Evolutionary conservation across 2,329 filamentous ascomycete species (phyloP).

Genomic region (Sclerotinia nivalis): DNA sequence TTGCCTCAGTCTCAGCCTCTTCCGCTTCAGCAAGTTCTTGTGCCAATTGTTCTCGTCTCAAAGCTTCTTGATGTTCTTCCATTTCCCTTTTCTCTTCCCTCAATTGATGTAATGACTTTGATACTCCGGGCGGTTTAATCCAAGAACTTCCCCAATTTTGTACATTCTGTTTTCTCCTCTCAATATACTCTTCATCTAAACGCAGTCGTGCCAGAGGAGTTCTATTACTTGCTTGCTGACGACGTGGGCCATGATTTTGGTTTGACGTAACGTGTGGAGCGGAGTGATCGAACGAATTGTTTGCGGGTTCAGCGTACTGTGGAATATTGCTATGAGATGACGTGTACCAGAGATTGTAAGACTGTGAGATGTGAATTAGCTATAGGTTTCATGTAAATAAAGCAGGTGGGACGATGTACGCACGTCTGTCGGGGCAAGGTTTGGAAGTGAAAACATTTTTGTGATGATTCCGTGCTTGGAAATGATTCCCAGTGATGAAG

Average conservation of each 20-base stretch:
- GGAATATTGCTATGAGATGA: slow-evolving; percentile 49
- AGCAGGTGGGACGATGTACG: slow-evolving; percentile 34
- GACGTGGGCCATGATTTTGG: slow-evolving; percentile 40
- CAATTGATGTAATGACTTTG: slow-evolving; percentile 87
- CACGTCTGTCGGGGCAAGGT: slow-evolving; percentile 71
- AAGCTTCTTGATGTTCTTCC: slow-evolving; percentile 77
- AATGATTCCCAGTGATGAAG: not conserved
- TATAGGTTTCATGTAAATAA: slow-evolving; percentile 25
- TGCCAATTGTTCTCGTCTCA: slow-evolving; percentile 68
- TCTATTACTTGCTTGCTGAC: slow-evolving; percentile 52
- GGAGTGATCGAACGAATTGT: slow-evolving; percentile 38
- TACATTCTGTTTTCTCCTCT: slow-evolving; percentile 76
- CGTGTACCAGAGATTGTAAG: slow-evolving; percentile 73
- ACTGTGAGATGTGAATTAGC: slow-evolving; percentile 47
- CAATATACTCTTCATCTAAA: slow-evolving; percentile 74
- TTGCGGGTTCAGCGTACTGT: slow-evolving; percentile 37
- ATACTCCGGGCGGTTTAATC: slow-evolving; percentile 84
- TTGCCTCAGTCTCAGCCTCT: slow-evolving; percentile 46
- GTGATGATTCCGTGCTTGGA: not conserved
- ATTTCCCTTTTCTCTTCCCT: slow-evolving; percentile 87
- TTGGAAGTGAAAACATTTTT: slow-evolving; percentile 60
- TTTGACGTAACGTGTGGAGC: slow-evolving; percentile 23
- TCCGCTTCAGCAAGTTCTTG: slow-evolving; percentile 74
- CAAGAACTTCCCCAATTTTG: slow-evolving; percentile 85
- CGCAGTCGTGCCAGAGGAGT: slow-evolving; percentile 68